phyloP scores from a whole-genome alignment of 2,329 filamentous ascomycete genomes.

The Fusarium liriodendri region DNA sequence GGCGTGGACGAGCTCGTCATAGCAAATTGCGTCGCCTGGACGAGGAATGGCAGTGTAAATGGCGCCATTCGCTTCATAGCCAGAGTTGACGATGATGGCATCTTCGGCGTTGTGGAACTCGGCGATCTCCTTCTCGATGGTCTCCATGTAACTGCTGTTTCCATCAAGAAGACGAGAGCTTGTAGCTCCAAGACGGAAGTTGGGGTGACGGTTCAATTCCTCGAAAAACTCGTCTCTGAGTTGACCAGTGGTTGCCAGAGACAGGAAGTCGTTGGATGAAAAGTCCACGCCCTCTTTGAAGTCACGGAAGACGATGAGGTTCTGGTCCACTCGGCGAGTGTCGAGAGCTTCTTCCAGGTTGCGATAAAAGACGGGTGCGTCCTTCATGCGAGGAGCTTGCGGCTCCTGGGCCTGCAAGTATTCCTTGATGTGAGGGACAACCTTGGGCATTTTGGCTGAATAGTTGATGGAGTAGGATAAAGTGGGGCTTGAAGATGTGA shows the following conservation, averaged over 20 bases:
- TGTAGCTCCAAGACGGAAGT: slow-evolving; percentile 59
- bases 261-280: slow-evolving; percentile 75
- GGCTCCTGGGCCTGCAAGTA: slow-evolving; percentile 19
- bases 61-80: slow-evolving; percentile 65
- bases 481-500: not conserved
- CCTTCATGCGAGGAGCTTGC: slow-evolving; percentile 13
- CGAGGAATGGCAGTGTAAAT: slow-evolving; percentile 62
- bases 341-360: slow-evolving; percentile 50
- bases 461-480: not conserved
- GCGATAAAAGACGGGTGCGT: slow-evolving; percentile 18
- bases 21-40: slow-evolving; percentile 66
- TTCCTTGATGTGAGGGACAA: slow-evolving; percentile 22
- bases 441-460: slow-evolving; percentile 8
- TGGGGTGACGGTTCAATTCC: slow-evolving; percentile 56
- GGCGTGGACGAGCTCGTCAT: slow-evolving; percentile 75
- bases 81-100: slow-evolving; percentile 71
- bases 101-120: slow-evolving; percentile 67
- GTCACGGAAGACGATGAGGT: slow-evolving; percentile 39
- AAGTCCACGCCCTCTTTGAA: slow-evolving; percentile 59
- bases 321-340: slow-evolving; percentile 34
- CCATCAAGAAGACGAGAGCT: slow-evolving; percentile 75
- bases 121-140: slow-evolving; percentile 70
- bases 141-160: slow-evolving; percentile 66
- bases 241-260: slow-evolving; percentile 59
- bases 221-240: slow-evolving; percentile 61